Conservation (phyloP, 371 early-diverging fungal genomes). For the Mortierella sp. region DNA sequence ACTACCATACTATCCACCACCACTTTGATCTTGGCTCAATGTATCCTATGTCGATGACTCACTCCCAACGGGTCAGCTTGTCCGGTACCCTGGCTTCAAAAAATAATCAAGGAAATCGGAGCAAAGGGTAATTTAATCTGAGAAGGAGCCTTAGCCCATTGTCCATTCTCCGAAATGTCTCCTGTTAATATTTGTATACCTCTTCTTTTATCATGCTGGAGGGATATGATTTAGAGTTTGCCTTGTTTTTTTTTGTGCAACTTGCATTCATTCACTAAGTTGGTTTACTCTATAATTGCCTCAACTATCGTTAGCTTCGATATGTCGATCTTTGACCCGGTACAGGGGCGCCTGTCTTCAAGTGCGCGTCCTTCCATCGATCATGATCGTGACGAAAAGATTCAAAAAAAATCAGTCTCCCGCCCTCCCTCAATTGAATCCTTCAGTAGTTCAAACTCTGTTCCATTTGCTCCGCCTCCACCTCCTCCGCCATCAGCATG, state of each 20-base stretch:
- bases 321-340: slow-evolving; percentile 50
- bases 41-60: slow-evolving; percentile 33
- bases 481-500: slow-evolving; percentile 42
- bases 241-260: no score
- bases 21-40: slow-evolving; percentile 30
- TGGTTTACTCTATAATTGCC: slow-evolving; percentile 13
- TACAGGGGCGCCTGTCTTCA: slow-evolving; percentile 24
- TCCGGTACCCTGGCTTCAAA: slow-evolving; percentile 16
- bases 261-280: neutral
- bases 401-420: slow-evolving; percentile 22
- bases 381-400: slow-evolving; percentile 33
- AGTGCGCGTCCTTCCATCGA: slow-evolving; percentile 43
- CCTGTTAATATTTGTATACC: no score
- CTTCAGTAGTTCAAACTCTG: slow-evolving; percentile 47
- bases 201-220: no score
- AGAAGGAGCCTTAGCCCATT: no score
- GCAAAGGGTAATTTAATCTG: slow-evolving; percentile 39
- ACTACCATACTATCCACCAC: slow-evolving; percentile 41
- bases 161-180: no score
- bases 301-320: slow-evolving; percentile 14
- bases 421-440: slow-evolving; percentile 51
- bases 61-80: slow-evolving; percentile 43
- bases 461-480: slow-evolving; percentile 44
- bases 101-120: slow-evolving; percentile 17
- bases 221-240: no score